These are phyloP conservation scores for Microbotryum lychnidis-dioicae DNA, from an alignment of 1,284 basidiomycete genomes.

Conservation along the genomic window DNA sequence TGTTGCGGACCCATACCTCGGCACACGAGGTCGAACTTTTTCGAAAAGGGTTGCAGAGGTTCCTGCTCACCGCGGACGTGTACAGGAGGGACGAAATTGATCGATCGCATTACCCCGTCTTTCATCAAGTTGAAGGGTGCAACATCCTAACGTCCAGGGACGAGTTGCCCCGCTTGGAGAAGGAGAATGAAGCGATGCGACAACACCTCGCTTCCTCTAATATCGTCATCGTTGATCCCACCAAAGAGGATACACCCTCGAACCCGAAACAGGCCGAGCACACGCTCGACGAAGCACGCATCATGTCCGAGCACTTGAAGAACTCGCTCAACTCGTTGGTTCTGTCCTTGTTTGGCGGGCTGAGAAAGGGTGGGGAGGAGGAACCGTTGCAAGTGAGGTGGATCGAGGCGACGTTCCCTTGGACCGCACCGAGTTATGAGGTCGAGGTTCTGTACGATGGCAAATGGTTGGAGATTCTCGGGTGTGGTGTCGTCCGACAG, in stretches of 20 bases:
- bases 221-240: slow-evolving; percentile 78
- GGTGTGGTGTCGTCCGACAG: slow-evolving; percentile 86
- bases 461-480: slow-evolving; percentile 95
- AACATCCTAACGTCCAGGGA: slow-evolving; percentile 51
- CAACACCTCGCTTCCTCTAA: slow-evolving; percentile 57
- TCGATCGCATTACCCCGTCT: slow-evolving; percentile 90
- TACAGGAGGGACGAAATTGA: slow-evolving; percentile 99
- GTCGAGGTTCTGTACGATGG: slow-evolving; percentile 95
- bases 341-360: slow-evolving; percentile 64
- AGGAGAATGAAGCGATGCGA: slow-evolving; percentile 52
- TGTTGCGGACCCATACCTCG: slow-evolving; percentile 95
- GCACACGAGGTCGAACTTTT: slow-evolving; percentile 96
- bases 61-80: slow-evolving; percentile 96
- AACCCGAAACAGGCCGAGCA: slow-evolving; percentile 78
- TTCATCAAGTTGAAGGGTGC: slow-evolving; percentile 98
- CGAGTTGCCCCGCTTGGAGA: slow-evolving; percentile 33
- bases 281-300: slow-evolving; percentile 58
- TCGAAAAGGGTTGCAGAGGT: slow-evolving; percentile 61
- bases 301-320: slow-evolving; percentile 79
- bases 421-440: slow-evolving; percentile 94
- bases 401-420: slow-evolving; percentile 98
- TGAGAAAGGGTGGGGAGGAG: slow-evolving; percentile 27
- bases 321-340: slow-evolving; percentile 83
- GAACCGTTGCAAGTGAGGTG: slow-evolving; percentile 78
- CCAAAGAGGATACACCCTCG: slow-evolving; percentile 54